Evolutionary conservation across 805 yeast species (phyloP), one percentile per base, ranked within the genome.

Genomic region (Wickerhamiella lipophila): DNA sequence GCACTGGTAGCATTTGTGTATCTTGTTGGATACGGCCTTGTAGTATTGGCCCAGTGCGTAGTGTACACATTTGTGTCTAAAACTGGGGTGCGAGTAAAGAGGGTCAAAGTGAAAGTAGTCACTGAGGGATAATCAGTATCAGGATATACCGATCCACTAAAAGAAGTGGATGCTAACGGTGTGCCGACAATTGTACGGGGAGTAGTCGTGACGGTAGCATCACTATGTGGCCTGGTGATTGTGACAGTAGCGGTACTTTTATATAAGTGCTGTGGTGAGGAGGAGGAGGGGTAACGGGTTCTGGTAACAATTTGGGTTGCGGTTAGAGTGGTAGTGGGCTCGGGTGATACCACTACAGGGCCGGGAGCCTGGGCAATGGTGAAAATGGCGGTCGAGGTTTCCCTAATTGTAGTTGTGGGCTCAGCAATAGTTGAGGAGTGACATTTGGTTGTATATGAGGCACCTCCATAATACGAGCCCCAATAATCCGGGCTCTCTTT

Each of bases 401-500:
- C 38, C 3, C 38, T 18, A 9, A 32, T 11, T 3, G 38, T 32
- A 5, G 38, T 32, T 16, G 38, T 32, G 19, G 18, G 18, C 18
- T 32, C 38, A 13, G 21, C 19, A 8, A 23, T 15, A 19, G 9
- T 32, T n/a, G 38, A 32, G 5, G 6, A 3, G 6, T 29, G 32
- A 29, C 38, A 32, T 11, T 32, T 32, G 18, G 38, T n/a, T 9
- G 18, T 30, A 12, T 45, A 45, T 2, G 35, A 13, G 3, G 22
- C 35, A 3, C 42, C 42, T 11, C 48, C 48, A 22, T 45, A 45
- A 6, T 19, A 21, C 1, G 42, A 26, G 9, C 48, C 48, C 48
- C 48, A 45, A 27, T 30, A 45, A 15, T 45, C 48, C 16, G 48
- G 48, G 26, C 27, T 27, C 19, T 45, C 35, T 3, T 40, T 40